Conservation (phyloP, 2,329 filamentous ascomycete genomes). For the Aurifilum marmelostoma region DNA sequence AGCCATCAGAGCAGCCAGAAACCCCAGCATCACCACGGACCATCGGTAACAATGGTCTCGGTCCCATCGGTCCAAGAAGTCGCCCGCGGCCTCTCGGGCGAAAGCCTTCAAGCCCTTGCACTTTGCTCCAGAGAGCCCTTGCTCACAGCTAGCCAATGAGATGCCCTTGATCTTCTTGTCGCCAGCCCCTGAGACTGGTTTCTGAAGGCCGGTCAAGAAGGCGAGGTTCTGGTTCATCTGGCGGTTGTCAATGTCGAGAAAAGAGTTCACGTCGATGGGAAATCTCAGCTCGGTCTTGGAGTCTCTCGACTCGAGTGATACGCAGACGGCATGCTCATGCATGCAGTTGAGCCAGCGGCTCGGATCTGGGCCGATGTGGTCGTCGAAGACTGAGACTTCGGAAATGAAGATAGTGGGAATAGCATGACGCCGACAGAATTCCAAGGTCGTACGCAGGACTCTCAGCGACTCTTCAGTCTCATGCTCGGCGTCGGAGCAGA, state of each 20-base stretch:
- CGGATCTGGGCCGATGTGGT: slow-evolving; percentile 38
- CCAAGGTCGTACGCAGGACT: slow-evolving; percentile 48
- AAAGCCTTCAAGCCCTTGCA: slow-evolving; percentile 8
- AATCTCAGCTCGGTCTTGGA: slow-evolving; percentile 42
- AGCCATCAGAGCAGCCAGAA: background rate
- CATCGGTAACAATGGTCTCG: background rate
- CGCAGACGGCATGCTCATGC: slow-evolving; percentile 49
- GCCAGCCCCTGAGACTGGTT: slow-evolving; percentile 25
- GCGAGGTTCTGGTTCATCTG: slow-evolving; percentile 59
- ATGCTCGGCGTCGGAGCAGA: slow-evolving; percentile 49
- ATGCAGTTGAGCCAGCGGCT: slow-evolving; percentile 42
- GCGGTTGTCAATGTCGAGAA: slow-evolving; percentile 53
- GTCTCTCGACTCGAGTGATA: slow-evolving; percentile 50
- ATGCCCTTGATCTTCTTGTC: slow-evolving; percentile 20
- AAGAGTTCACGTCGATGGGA: slow-evolving; percentile 53
- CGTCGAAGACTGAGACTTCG: slow-evolving; percentile 44
- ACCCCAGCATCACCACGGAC: background rate
- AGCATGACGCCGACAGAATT: slow-evolving; percentile 50
- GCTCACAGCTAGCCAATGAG: slow-evolving; percentile 1
- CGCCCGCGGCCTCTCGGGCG: background rate
- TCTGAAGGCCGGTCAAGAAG: slow-evolving; percentile 47
- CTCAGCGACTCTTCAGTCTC: slow-evolving; percentile 36
- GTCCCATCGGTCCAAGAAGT: background rate
- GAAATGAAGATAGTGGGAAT: slow-evolving; percentile 55
- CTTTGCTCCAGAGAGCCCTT: background rate